phyloP scores from a whole-genome alignment of 495 filamentous ascomycete species.

The Hypoxylon perforatum region DNA sequence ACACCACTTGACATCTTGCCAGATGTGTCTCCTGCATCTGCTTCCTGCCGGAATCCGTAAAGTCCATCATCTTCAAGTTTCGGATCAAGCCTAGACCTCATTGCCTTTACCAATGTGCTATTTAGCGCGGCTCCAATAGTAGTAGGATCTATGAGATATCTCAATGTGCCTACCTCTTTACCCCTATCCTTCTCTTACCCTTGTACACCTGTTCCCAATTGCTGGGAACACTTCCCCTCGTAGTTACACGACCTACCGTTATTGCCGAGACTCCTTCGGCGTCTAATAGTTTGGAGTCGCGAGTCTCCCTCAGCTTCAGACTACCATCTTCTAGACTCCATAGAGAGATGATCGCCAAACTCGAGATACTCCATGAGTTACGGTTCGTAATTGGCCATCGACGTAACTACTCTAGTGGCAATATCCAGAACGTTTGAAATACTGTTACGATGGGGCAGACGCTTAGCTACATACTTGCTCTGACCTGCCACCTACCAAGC shows the following conservation, averaged over 20 bases:
- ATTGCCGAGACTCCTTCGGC: conserved; percentile 3
- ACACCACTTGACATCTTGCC: conserved; percentile 33
- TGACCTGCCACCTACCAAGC: conserved; percentile 9
- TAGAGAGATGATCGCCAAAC: conserved; percentile 26
- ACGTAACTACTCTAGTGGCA: conserved; percentile 29
- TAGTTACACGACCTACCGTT: conserved; percentile 8
- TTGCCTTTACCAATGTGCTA: conserved; percentile 19
- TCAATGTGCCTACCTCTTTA: conserved; percentile 9
- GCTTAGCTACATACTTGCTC: conserved; percentile 7
- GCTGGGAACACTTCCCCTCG: neutral
- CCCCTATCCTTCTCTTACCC: conserved; percentile 1
- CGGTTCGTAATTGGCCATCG: conserved; percentile 13
- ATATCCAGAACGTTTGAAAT: conserved; percentile 19
- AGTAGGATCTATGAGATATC: conserved; percentile 2
- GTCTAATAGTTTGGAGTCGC: conserved; percentile 3
- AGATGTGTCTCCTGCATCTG: conserved; percentile 16
- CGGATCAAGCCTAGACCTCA: conserved; percentile 36
- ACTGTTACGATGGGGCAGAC: conserved; percentile 17
- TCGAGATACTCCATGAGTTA: conserved; percentile 9
- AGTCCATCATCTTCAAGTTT: conserved; percentile 28
- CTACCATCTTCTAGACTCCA: conserved; percentile 12
- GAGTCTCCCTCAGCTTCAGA: conserved; percentile 5
- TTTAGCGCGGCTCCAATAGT: conserved; percentile 34
- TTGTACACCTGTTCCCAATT: neutral
- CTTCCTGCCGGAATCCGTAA: neutral